A percentile compares a stretch with the other conserved stretches of the same genome.
Evolutionary conservation across 495 filamentous ascomycete species (phyloP).

Genomic region (Chaetomium fimeti): DNA sequence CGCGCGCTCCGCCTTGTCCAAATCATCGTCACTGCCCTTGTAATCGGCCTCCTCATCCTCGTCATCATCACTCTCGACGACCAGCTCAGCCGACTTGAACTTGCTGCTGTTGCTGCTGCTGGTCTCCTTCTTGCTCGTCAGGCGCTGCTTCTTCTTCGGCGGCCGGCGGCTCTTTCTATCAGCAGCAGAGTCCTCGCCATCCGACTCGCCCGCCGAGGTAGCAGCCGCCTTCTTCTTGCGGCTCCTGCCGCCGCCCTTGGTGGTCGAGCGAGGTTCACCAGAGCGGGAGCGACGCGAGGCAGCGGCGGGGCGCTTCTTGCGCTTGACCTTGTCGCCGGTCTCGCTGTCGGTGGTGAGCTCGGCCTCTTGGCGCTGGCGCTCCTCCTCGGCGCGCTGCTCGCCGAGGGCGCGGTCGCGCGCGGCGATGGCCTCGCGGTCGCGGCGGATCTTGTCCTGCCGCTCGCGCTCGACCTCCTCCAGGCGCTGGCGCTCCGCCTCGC

Average conservation of each 20-base stretch:
- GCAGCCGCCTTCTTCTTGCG: slow-evolving; percentile 25
- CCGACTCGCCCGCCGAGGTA: slow-evolving; percentile 4
- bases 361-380: slow-evolving; percentile 63
- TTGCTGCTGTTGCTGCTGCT: slow-evolving; percentile 61
- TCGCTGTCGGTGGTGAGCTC: slow-evolving; percentile 73
- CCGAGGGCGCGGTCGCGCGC: slow-evolving; percentile 73
- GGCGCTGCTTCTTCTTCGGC: slow-evolving; percentile 61
- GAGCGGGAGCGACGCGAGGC: slow-evolving; percentile 12
- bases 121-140: slow-evolving; percentile 56
- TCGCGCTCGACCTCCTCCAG: slow-evolving; percentile 66
- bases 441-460: slow-evolving; percentile 70
- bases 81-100: slow-evolving; percentile 77
- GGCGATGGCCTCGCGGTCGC: slow-evolving; percentile 74
- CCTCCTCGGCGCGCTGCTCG: slow-evolving; percentile 68
- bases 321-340: slow-evolving; percentile 72
- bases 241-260: slow-evolving; percentile 10
- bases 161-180: slow-evolving; percentile 37
- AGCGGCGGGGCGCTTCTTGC: slow-evolving; percentile 62
- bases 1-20: slow-evolving; percentile 44
- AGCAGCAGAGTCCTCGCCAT: slow-evolving; percentile 42
- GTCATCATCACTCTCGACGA: slow-evolving; percentile 67
- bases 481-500: slow-evolving; percentile 62
- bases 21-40: slow-evolving; percentile 36
- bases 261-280: slow-evolving; percentile 18
- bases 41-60: slow-evolving; percentile 38